Evolutionary conservation across 768 basidiomycete species (phyloP).

Genomic region (Kwoniella sp.): DNA sequence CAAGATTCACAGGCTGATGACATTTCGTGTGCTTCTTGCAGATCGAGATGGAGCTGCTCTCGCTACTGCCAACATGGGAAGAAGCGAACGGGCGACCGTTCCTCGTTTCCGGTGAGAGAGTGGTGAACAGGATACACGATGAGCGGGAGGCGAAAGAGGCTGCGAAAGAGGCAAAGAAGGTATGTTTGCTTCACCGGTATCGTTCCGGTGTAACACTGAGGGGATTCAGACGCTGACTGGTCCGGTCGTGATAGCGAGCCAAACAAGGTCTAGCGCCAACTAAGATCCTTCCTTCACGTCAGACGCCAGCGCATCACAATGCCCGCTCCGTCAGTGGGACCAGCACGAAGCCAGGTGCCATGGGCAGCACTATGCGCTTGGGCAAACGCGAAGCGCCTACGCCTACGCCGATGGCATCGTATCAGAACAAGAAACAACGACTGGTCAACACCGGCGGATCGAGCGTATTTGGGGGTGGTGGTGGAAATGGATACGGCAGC

Average conservation of each 20-base stretch:
- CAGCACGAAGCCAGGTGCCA: constrained; percentile 20
- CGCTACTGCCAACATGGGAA: constrained; percentile 84
- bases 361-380: background rate
- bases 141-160: constrained; percentile 67
- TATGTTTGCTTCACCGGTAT: constrained; percentile 18
- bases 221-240: background rate
- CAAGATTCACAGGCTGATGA: background rate
- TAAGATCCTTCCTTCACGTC: constrained; percentile 28
- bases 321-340: background rate
- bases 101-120: constrained; percentile 79
- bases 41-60: constrained; percentile 85
- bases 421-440: constrained; percentile 17
- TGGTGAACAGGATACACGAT: constrained; percentile 76
- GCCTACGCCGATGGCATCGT: constrained; percentile 40
- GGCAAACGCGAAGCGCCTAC: constrained; percentile 50
- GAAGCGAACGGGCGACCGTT: constrained; percentile 71
- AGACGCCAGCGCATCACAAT: constrained; percentile 9
- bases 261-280: constrained; percentile 44
- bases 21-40: no score
- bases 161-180: constrained; percentile 75
- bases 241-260: constrained; percentile 25
- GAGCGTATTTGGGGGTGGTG: constrained; percentile 1
- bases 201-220: background rate
- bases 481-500: background rate
- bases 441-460: background rate